These are phyloP conservation scores for Solanum chaucha DNA, from an alignment of 257 asterid genomes.

Conservation along the genomic window DNA sequence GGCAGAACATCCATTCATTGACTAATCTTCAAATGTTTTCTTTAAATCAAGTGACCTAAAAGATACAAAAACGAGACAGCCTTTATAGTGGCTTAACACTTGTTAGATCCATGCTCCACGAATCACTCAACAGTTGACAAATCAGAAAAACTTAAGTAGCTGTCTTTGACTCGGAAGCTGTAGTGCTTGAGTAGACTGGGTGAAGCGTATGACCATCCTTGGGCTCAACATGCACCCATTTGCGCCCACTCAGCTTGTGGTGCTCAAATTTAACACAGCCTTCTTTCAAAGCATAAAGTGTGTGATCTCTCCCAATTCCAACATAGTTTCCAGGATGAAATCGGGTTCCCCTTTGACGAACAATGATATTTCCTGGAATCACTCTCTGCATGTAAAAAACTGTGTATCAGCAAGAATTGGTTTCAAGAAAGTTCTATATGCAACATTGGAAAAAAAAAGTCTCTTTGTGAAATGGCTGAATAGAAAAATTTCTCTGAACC, in stretches of 20 bases:
- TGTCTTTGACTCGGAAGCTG: constrained; percentile 27
- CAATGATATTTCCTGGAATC: constrained; percentile 85
- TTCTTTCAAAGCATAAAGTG: constrained; percentile 79
- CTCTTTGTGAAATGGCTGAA: background rate
- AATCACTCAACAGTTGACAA: background rate
- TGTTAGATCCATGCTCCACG: background rate
- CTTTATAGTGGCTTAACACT: background rate
- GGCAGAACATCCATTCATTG: background rate
- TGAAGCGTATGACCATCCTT: constrained; percentile 73
- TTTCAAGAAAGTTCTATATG: too few species aligned
- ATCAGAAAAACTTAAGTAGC: constrained; percentile 13
- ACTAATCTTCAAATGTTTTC: background rate
- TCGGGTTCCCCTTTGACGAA: constrained; percentile 94
- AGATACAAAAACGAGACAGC: background rate
- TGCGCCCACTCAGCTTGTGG: constrained; percentile 71
- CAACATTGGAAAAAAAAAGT: background rate
- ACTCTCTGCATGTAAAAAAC: constrained; percentile 40
- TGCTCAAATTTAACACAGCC: constrained; percentile 77
- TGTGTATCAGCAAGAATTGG: too few species aligned
- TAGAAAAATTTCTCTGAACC: background rate
- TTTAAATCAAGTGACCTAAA: background rate
- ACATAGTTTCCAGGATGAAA: constrained; percentile 89
- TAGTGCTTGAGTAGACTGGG: constrained; percentile 39
- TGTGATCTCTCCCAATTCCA: constrained; percentile 87
- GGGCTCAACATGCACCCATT: constrained; percentile 94